Evolutionary conservation across 225 moss, liverwort and hornwort species (phyloP), one percentile per base, ranked within the genome.

Genomic region (Sphagnum tenellum): DNA sequence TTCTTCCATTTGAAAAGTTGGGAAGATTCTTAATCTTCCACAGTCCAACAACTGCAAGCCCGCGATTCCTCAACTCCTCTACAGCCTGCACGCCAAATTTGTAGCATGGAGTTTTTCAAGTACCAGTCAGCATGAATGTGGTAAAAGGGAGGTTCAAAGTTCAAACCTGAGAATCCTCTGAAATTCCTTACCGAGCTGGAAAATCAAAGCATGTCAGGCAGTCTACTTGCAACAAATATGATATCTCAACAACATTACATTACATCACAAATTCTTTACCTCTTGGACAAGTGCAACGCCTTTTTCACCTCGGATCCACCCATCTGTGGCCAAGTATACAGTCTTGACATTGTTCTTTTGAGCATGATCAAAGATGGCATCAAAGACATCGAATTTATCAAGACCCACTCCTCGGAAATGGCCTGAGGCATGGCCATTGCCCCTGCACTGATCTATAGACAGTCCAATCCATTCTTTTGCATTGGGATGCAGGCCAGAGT

Each of bases 301-400:
- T 47, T 65, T 70, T 0, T 70, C 44, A 7, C 91, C 91, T 2
- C 94, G 87, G 14, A 91, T 65, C 91, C 94, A 94, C 4, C 94
- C 94, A 54, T 94, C 94, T 1, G 94, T 90, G 2, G 94, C 81
- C 5, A 94, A 74, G 61, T 94, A 94, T 46, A 91, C 62, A 3
- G 67, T 70, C 49, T 46, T n/a, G 53, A 85, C 60, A 45, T 68
- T 74, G 44, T 65, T 72, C 54, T 75, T 62, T 3, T 3, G 48
- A 3, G 91, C 94, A 29, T 76, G 79, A 13, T 85, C 89, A 58
- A 71, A 64, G 56, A 94, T 85, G 12, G 91, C 87, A 48, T 77
- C 87, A 0, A 89, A 8, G 11, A 94, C 48, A 64, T 94, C 94
- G n/a, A 72, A 45, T 64, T 67, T 68, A 12, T 77, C 46, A 9